Conservation (phyloP, 106 monocot species). For the Alisma plantagoaquatica region DNA sequence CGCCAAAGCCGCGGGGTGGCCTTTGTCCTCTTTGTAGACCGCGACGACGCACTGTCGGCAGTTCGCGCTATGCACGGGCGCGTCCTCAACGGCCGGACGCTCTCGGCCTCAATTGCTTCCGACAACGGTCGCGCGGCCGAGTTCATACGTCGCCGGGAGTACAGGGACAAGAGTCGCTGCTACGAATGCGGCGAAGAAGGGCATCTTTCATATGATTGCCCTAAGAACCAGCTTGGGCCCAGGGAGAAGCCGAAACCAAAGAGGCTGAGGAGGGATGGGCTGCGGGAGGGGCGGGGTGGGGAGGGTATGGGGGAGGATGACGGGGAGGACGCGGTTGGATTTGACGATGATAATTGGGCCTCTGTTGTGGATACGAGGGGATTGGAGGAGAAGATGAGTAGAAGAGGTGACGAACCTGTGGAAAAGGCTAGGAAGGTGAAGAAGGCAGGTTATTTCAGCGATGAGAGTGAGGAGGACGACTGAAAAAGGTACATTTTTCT, state of each 20-base stretch:
- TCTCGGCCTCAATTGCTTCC: slow-evolving; percentile 72
- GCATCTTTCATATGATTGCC: slow-evolving; percentile 90
- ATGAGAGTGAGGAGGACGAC: slow-evolving; percentile 87
- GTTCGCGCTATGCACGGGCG: slow-evolving; percentile 49
- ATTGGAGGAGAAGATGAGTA: slow-evolving; percentile 43
- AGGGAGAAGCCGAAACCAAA: slow-evolving; percentile 64
- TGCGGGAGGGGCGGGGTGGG: neutral
- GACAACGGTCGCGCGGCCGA: slow-evolving; percentile 88
- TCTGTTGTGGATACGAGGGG: slow-evolving; percentile 84
- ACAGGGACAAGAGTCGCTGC: slow-evolving; percentile 88
- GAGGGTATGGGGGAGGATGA: slow-evolving; percentile 15
- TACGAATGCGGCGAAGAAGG: slow-evolving; percentile 96
- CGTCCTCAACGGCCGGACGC: slow-evolving; percentile 74
- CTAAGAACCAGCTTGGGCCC: slow-evolving; percentile 64
- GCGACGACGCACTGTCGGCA: slow-evolving; percentile 59
- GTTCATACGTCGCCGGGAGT: slow-evolving; percentile 74
- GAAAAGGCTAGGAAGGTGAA: slow-evolving; percentile 26
- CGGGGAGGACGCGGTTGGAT: slow-evolving; percentile 15
- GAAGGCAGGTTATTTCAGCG: slow-evolving; percentile 84
- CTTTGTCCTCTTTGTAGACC: slow-evolving; percentile 93
- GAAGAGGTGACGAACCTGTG: slow-evolving; percentile 7
- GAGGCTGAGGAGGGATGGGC: slow-evolving; percentile 20
- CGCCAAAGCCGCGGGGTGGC: slow-evolving; percentile 84
- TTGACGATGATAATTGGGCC: slow-evolving; percentile 81
- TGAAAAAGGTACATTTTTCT: slow-evolving; percentile 1